These are phyloP conservation scores for Emergomyces pasteurianus DNA, from an alignment of 2,329 filamentous ascomycete genomes.

Conservation along the genomic window DNA sequence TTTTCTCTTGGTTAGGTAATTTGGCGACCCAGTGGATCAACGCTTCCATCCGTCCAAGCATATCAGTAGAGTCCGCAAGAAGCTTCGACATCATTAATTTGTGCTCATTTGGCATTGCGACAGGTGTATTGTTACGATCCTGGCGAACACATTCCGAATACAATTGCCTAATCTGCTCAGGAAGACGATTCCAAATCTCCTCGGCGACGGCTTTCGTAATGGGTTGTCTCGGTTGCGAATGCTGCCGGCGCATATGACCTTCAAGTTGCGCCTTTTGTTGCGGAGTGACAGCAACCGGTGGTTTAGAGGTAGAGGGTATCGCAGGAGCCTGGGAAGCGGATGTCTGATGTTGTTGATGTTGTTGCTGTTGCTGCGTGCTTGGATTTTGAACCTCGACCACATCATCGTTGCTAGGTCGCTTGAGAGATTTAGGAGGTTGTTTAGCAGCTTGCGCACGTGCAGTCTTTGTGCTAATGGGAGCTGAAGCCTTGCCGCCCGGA, in stretches of 20 bases:
- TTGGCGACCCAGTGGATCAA: slow-evolving; percentile 30
- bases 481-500: slow-evolving; percentile 11
- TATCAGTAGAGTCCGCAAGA: slow-evolving; percentile 28
- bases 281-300: slow-evolving; percentile 24
- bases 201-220: slow-evolving; percentile 25
- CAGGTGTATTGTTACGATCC: slow-evolving; percentile 20
- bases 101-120: slow-evolving; percentile 27
- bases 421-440: slow-evolving; percentile 27
- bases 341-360: slow-evolving; percentile 8
- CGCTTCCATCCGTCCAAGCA: slow-evolving; percentile 32
- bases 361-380: slow-evolving; percentile 18
- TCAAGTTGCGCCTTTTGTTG: slow-evolving; percentile 31
- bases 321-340: slow-evolving; percentile 14
- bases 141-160: slow-evolving; percentile 28
- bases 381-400: slow-evolving; percentile 31
- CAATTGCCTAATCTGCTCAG: slow-evolving; percentile 27
- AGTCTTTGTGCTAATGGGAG: slow-evolving; percentile 14
- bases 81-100: slow-evolving; percentile 29
- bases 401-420: slow-evolving; percentile 36
- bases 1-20: slow-evolving; percentile 29
- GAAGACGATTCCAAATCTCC: slow-evolving; percentile 28
- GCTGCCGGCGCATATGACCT: slow-evolving; percentile 24
- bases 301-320: slow-evolving; percentile 14
- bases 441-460: slow-evolving; percentile 19
- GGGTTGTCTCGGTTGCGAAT: slow-evolving; percentile 20